These are phyloP conservation scores for Epichloe typhina DNA, from an alignment of 2,329 filamentous ascomycete species.

Conservation along the genomic window DNA sequence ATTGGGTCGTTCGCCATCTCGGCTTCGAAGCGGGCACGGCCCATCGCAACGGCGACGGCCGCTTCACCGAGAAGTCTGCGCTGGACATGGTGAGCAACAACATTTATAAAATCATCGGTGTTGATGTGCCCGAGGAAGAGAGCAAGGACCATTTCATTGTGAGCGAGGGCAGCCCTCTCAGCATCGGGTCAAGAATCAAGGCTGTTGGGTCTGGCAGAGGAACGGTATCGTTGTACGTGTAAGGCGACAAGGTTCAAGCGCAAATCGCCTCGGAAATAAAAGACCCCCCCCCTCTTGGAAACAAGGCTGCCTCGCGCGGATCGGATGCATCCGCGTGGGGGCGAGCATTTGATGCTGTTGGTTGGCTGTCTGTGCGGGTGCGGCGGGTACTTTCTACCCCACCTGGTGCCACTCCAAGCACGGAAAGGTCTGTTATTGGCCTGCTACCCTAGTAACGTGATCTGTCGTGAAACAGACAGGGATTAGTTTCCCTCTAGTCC, in stretches of 20 bases:
- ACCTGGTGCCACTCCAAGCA: too few species aligned
- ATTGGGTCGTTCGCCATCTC: constrained; percentile 49
- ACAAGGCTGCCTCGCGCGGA: too few species aligned
- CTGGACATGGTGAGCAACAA: constrained; percentile 44
- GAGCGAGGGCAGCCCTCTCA: constrained; percentile 48
- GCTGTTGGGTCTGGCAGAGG: constrained; percentile 30
- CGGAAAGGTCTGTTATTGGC: too few species aligned
- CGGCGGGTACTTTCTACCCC: too few species aligned
- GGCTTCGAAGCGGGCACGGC: constrained; percentile 47
- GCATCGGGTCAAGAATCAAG: constrained; percentile 42
- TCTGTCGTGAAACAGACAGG: too few species aligned
- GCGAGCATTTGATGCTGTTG: too few species aligned
- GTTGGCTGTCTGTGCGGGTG: too few species aligned
- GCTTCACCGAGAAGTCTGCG: constrained; percentile 39
- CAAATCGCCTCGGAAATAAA: too few species aligned
- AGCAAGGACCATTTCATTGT: constrained; percentile 41
- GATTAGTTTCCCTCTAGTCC: too few species aligned
- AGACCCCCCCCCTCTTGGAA: too few species aligned
- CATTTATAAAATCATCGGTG: constrained; percentile 43
- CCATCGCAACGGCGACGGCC: constrained; percentile 40
- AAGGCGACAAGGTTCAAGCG: neutral
- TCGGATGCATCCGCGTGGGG: too few species aligned
- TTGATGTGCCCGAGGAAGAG: constrained; percentile 19
- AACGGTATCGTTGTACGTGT: constrained; percentile 24
- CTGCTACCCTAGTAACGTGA: too few species aligned